These are phyloP conservation scores for Ophiocordyceps sinensis DNA, from an alignment of 2,329 filamentous ascomycete genomes.

Conservation along the genomic window DNA sequence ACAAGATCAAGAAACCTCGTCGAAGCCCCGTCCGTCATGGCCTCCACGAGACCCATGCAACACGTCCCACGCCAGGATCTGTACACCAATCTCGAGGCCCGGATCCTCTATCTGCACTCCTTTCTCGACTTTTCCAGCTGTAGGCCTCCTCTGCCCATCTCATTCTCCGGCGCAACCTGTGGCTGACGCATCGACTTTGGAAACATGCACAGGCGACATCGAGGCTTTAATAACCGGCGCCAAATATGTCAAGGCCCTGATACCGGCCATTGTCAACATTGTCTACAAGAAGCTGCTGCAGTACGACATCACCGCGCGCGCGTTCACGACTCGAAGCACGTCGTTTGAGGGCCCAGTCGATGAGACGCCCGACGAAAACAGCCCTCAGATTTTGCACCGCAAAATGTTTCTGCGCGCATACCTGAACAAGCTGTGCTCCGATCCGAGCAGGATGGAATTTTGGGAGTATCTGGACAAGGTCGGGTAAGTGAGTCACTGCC, in stretches of 20 bases:
- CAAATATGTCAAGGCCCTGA: constrained; percentile 70
- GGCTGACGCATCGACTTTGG: not conserved
- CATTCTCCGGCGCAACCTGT: no score
- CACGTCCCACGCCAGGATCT: constrained; percentile 58
- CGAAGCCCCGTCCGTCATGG: constrained; percentile 10
- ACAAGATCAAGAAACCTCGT: no score
- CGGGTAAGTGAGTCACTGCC: constrained; percentile 35
- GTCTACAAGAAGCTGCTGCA: constrained; percentile 70
- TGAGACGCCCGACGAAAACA: constrained; percentile 47
- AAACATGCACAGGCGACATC: constrained; percentile 42
- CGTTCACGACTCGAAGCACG: constrained; percentile 50
- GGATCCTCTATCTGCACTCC: constrained; percentile 58
- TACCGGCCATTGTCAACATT: constrained; percentile 71
- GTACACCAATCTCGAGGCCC: constrained; percentile 54
- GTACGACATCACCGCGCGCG: constrained; percentile 69
- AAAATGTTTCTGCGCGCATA: constrained; percentile 72
- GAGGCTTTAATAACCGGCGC: constrained; percentile 53
- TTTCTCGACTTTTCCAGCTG: constrained; percentile 63
- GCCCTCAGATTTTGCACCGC: constrained; percentile 59
- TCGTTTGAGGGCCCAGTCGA: constrained; percentile 56
- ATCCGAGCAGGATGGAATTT: constrained; percentile 61
- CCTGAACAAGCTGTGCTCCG: constrained; percentile 57
- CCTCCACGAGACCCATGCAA: constrained; percentile 23
- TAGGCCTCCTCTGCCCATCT: constrained; percentile 17
- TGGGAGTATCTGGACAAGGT: constrained; percentile 80